A percentile compares a stretch with the other conserved stretches of the same genome.
These are phyloP conservation scores for Clavispora phyllophila DNA, from an alignment of 805 yeast genomes.

Conservation along the genomic window DNA sequence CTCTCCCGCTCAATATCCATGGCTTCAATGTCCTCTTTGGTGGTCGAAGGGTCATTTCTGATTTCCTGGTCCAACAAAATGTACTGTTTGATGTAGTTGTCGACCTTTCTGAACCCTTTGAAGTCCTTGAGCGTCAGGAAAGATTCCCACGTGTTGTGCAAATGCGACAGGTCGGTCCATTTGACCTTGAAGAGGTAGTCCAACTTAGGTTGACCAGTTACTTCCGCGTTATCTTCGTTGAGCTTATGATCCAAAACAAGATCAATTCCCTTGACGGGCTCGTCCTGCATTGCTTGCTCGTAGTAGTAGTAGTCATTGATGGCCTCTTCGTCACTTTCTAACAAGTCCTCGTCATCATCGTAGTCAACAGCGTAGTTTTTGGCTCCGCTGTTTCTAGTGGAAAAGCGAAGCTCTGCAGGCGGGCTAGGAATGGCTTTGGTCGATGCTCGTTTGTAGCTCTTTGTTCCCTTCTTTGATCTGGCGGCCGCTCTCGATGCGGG, in stretches of 20 bases:
- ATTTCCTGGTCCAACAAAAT: constrained; percentile 71
- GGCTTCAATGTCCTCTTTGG: constrained; percentile 87
- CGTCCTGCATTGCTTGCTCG: constrained; percentile 26
- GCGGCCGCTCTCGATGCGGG: constrained; percentile 14
- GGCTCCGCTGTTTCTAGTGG: constrained; percentile 62
- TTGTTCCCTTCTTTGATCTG: constrained; percentile 6
- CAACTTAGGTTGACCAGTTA: constrained; percentile 50
- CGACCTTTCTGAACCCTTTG: constrained; percentile 81
- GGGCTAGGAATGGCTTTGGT: constrained; percentile 18
- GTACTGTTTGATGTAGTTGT: constrained; percentile 79
- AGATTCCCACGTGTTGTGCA: constrained; percentile 93
- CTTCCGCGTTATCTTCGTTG: constrained; percentile 31
- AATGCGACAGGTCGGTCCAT: constrained; percentile 84
- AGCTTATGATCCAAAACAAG: constrained; percentile 37
- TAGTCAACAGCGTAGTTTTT: constrained; percentile 75
- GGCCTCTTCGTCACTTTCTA: constrained; percentile 39
- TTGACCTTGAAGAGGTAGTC: constrained; percentile 63
- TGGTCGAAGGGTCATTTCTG: constrained; percentile 73
- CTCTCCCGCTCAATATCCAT: constrained; percentile 90
- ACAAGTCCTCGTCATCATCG: constrained; percentile 50
- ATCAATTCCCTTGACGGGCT: constrained; percentile 34
- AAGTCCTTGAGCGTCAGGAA: constrained; percentile 47
- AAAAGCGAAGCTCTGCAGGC: constrained; percentile 59
- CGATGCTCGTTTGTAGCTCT: constrained; percentile 28
- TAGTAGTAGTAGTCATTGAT: constrained; percentile 31